Percentiles rank a stretch among this genome's conserved stretches.
phyloP scores from a whole-genome alignment of 345 rosid genomes.

The Arabis hirsuta region DNA sequence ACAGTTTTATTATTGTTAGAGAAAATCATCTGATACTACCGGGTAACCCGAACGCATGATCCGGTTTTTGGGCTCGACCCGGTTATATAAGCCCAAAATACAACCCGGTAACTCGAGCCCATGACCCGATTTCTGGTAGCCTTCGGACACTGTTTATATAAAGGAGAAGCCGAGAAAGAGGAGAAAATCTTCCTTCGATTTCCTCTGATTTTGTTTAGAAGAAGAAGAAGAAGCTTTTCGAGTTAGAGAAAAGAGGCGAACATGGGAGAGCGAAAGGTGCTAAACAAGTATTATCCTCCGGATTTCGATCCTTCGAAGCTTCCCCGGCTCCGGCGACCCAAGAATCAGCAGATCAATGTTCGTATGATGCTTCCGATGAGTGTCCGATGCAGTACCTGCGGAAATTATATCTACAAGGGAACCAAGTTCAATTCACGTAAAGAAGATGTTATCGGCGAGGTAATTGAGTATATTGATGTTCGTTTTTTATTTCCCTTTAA shows the following conservation, averaged over 20 bases:
- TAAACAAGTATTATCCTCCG: constrained; percentile 93
- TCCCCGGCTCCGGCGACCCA: constrained; percentile 71
- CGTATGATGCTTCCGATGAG: constrained; percentile 99
- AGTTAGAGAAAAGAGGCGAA: constrained; percentile 30
- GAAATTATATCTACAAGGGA: constrained; percentile 90
- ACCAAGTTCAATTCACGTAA: constrained; percentile 94
- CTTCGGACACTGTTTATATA: background rate
- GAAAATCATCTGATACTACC: too few relatives aligned
- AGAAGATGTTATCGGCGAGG: constrained; percentile 92
- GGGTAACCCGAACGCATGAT: too few relatives aligned
- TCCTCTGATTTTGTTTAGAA: constrained; percentile 7
- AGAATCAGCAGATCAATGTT: constrained; percentile 89
- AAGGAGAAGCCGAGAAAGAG: background rate
- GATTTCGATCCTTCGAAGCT: constrained; percentile 92
- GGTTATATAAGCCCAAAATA: background rate
- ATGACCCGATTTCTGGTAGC: constrained; percentile 7
- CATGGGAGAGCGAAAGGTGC: constrained; percentile 96
- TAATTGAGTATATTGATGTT: constrained; percentile 27
- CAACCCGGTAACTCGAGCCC: constrained; percentile 2
- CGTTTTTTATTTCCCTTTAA: background rate
- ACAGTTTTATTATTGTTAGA: too few relatives aligned
- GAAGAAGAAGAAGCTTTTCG: constrained; percentile 30
- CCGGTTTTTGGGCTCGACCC: background rate
- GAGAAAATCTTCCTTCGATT: background rate
- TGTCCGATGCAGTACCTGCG: constrained; percentile 86